phyloP scores from a whole-genome alignment of 192 early-diverging fungal species.

The Fimicolochytrium jonesii region DNA sequence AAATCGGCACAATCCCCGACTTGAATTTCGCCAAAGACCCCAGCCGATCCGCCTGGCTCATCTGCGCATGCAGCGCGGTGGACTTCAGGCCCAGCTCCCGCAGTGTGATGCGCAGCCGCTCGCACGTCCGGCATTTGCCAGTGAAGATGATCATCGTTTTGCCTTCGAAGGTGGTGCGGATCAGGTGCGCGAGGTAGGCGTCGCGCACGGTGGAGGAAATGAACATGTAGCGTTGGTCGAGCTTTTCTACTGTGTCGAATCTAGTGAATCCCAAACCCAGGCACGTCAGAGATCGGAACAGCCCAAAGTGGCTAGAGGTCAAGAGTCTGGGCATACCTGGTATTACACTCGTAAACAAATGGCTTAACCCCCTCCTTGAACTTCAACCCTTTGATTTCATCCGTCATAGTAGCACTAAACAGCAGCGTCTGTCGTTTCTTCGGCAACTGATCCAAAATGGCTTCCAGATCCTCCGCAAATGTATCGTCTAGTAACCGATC shows the following conservation, averaged over 20 bases:
- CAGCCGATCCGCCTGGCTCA: slow-evolving; percentile 88
- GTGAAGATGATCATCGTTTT: slow-evolving; percentile 95
- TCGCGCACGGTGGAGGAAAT: slow-evolving; percentile 89
- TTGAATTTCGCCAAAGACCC: slow-evolving; percentile 91
- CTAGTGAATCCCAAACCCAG: too few relatives aligned
- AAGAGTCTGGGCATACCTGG: slow-evolving; percentile 25
- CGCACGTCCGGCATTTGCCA: slow-evolving; percentile 75
- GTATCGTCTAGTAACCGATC: slow-evolving; percentile 84
- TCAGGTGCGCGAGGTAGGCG: slow-evolving; percentile 77
- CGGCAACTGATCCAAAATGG: slow-evolving; percentile 75
- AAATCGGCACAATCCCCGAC: slow-evolving; percentile 75
- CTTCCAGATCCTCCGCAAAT: slow-evolving; percentile 77
- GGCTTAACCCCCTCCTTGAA: slow-evolving; percentile 23
- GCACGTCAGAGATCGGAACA: too few relatives aligned
- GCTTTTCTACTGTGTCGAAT: slow-evolving; percentile 73
- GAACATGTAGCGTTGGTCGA: slow-evolving; percentile 88
- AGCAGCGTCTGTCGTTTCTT: slow-evolving; percentile 85
- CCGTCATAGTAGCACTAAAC: slow-evolving; percentile 97
- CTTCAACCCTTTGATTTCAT: slow-evolving; percentile 72
- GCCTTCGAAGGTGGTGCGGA: slow-evolving; percentile 63
- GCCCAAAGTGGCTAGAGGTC: too few relatives aligned
- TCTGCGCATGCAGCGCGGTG: slow-evolving; percentile 87
- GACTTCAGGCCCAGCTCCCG: slow-evolving; percentile 86
- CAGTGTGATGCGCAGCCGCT: slow-evolving; percentile 79
- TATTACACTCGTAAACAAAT: slow-evolving; percentile 47